Evolutionary conservation across 23 red algal genomes (phyloP), one percentile per base, ranked within the genome.

Genomic region (Gracilaria vermiculophylla): DNA sequence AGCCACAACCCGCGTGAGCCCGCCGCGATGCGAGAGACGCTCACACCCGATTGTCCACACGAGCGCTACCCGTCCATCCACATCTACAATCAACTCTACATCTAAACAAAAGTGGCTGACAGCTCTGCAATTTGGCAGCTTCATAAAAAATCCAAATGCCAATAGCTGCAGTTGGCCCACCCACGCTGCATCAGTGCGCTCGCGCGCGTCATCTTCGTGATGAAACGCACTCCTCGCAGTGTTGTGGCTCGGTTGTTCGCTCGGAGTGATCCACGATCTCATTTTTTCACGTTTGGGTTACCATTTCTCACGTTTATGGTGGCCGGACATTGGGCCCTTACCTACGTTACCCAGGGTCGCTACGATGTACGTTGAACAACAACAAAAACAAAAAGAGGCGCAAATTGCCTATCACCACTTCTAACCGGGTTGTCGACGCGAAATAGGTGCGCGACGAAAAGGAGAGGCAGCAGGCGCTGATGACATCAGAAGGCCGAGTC

Each of bases 221-320:
- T 49, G 45, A 10, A 7, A 14, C 45, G 45, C 8, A 7, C 45
- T 14, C 45, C 45, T 7, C 45, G 45, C 45, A 14, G 7, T 10
- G 8, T 49, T 49, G 45, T 14, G 14, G 45, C 7, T 7, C 14
- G 45, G 45, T n/a, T n/a, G n/a, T n/a, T 24, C 8, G 58, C 58
- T 6, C 32, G 32, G 58, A 34, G 2, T 13, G 58, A 2, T 11
- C 3, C 58, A 4, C 67, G 67, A 36, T 36, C 34, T 21, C 70
- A 43, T 12, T 88, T 88, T 52, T 21, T 76, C 53, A 48, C 28
- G 19, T 88, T 88, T 56, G 84, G 84, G 2, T 65, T 88, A 17
- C 84, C 84, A 7, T 88, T 88, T 47, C 84, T 88, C 33, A 76
- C 84, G 17, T 88, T 88, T 10, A 88, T 88, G 84, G 52, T 88